Evolutionary conservation across 768 basidiomycete species (phyloP).

Genomic region (Harrya chromipes): DNA sequence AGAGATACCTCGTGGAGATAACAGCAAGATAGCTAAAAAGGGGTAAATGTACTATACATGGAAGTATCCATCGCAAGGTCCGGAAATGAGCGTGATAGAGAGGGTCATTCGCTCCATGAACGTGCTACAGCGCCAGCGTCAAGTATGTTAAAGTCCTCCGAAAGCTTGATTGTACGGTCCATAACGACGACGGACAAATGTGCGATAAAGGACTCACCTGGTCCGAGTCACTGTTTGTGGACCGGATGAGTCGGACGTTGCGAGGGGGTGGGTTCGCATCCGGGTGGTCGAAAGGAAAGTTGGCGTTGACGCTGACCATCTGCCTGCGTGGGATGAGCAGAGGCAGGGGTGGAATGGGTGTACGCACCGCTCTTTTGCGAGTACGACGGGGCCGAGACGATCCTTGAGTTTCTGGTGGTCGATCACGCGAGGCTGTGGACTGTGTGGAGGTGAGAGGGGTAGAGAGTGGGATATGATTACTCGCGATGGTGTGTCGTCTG

Average conservation of each 20-base stretch:
- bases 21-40: constrained; percentile 25
- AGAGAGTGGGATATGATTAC: constrained; percentile 1
- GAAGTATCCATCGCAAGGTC: constrained; percentile 19
- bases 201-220: constrained; percentile 15
- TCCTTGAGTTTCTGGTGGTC: constrained; percentile 52
- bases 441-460: constrained; percentile 6
- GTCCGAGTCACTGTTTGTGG: constrained; percentile 12
- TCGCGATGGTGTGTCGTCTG: constrained; percentile 25
- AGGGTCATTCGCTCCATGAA: constrained; percentile 33
- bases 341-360: background rate
- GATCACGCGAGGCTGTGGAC: constrained; percentile 33
- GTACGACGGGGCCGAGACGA: constrained; percentile 52
- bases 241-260: constrained; percentile 27
- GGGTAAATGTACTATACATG: constrained; percentile 18
- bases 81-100: constrained; percentile 32
- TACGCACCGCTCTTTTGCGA: constrained; percentile 57
- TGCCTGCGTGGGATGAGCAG: constrained; percentile 38
- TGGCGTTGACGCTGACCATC: constrained; percentile 68
- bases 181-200: constrained; percentile 2
- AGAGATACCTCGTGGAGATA: constrained; percentile 34
- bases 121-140: constrained; percentile 35
- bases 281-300: constrained; percentile 60
- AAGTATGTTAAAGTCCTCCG: constrained; percentile 27
- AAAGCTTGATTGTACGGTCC: background rate
- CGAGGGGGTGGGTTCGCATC: constrained; percentile 16